These are phyloP conservation scores for Tarenaya hassleriana DNA, from an alignment of 345 rosid genomes.

Conservation along the genomic window DNA sequence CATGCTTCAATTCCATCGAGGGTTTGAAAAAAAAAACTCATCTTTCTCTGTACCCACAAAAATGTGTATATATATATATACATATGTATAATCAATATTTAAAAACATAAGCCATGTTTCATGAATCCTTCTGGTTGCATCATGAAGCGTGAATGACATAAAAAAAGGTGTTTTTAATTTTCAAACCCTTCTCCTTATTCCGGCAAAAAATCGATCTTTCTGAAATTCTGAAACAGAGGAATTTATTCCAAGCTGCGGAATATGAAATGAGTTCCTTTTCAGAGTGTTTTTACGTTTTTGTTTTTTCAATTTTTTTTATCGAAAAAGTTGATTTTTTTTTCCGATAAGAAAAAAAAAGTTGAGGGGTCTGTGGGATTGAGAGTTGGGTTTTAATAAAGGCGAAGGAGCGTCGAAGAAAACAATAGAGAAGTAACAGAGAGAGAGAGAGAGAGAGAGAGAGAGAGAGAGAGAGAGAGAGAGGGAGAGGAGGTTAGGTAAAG, in stretches of 20 bases:
- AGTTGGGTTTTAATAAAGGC: slow-evolving; percentile 39
- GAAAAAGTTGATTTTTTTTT: slow-evolving; percentile 20
- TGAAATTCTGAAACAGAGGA: slow-evolving; percentile 6
- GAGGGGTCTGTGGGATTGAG: slow-evolving; percentile 34
- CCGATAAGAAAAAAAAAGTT: slow-evolving; percentile 1
- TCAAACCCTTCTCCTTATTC: slow-evolving; percentile 8
- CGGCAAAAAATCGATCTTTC: slow-evolving; percentile 19
- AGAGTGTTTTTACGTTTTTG: slow-evolving; percentile 27
- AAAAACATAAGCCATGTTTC: too few relatives aligned
- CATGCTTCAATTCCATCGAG: too few relatives aligned
- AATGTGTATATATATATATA: too few relatives aligned
- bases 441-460: slow-evolving; percentile 17
- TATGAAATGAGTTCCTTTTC: slow-evolving; percentile 30
- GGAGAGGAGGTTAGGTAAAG: slow-evolving; percentile 6
- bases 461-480: slow-evolving; percentile 9
- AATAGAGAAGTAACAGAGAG: slow-evolving; percentile 10
- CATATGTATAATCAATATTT: too few relatives aligned
- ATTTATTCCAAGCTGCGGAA: slow-evolving; percentile 9
- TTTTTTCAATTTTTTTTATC: slow-evolving; percentile 13
- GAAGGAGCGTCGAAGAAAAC: slow-evolving; percentile 44
- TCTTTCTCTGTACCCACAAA: too few relatives aligned
- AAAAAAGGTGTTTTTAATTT: background rate
- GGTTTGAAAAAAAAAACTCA: too few relatives aligned
- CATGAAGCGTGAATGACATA: slow-evolving; percentile 15
- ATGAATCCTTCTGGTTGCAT: background rate